Evolutionary conservation across 164 flowering plant species (phyloP), one percentile per base, ranked within the genome.

Genomic region (Paratinospora sagittata): DNA sequence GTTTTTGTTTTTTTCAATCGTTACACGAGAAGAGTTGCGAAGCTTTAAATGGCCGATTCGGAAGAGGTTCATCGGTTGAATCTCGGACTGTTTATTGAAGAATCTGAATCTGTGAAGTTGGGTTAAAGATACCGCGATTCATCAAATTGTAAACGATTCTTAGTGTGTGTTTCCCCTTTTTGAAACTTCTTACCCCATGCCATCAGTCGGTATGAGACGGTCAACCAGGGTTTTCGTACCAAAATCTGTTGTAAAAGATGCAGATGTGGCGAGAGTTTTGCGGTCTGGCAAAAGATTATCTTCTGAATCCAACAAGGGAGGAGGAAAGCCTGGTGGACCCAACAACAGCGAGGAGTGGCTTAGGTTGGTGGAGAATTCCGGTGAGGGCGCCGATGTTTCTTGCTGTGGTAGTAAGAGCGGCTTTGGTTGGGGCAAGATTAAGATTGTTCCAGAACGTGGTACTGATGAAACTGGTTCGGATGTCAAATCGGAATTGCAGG

Each of bases 191-290:
- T 76, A 78, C 77, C 72, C 72, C 74, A 90, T 90, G 95, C 92
- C 95, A 70, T 82, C 90, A 17, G 96, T 86, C 27, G 90, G 88
- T 27, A 86, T 86, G 89, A 76, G 94, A 71, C 75, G 91, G 63
- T 82, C 85, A 34, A 89, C 95, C 21, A 84, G 95, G 80, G 87
- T 88, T 57, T 85, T 88, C 36, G 90, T 79, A 11, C 82, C 84
- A 39, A 81, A 81, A 75, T 66, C 86, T 45, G 80, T 85, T 62
- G 78, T 72, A 66, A 85, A 84, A 71, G 79, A 78, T 19, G 71
- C 47, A 0, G 86, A 80, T 70, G 88, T 82, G 45, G 90, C 82
- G 1, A 80, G 85, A 69, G 90, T 86, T 21, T 69, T 92, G 72
- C 75, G 96, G 39, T 92, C 98, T 8, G 96, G 96, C 33, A 84